A percentile compares a stretch with the other conserved stretches of the same genome.
phyloP scores from a whole-genome alignment of 352 stramenopile species.

The Aphanomyces cochlioides region DNA sequence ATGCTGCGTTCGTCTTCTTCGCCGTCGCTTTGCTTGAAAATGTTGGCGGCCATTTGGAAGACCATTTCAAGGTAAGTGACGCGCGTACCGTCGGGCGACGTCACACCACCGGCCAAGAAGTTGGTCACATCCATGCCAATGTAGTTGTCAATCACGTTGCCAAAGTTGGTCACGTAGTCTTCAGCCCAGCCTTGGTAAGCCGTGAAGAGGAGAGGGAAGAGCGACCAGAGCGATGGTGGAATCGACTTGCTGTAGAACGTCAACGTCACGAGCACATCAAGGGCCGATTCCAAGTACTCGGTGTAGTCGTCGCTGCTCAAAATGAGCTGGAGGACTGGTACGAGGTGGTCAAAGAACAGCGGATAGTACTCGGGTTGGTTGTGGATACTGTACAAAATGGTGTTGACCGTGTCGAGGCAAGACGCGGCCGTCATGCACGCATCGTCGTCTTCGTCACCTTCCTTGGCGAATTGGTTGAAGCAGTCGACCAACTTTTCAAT shows the following conservation, averaged over 20 bases:
- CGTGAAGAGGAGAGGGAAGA: constrained; percentile 95
- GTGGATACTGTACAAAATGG: constrained; percentile 80
- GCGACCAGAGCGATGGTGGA: constrained; percentile 89
- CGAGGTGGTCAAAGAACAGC: constrained; percentile 92
- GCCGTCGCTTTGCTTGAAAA: constrained; percentile 56
- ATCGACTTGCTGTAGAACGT: constrained; percentile 94
- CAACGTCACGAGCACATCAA: constrained; percentile 95
- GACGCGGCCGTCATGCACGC: constrained; percentile 93
- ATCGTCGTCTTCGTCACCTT: constrained; percentile 92
- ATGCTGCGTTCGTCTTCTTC: constrained; percentile 55
- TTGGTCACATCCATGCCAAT: constrained; percentile 80
- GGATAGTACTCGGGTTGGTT: constrained; percentile 75
- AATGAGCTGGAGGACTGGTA: constrained; percentile 94
- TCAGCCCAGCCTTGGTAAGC: constrained; percentile 95
- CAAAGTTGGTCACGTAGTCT: constrained; percentile 96
- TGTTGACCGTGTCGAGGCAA: constrained; percentile 83
- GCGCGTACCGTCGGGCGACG: constrained; percentile 42
- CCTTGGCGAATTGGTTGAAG: constrained; percentile 93
- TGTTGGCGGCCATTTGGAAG: constrained; percentile 70
- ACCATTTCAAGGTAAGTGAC: constrained; percentile 76
- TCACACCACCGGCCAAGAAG: constrained; percentile 49
- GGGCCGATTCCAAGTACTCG: constrained; percentile 95
- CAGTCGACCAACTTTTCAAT: constrained; percentile 92
- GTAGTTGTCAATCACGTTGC: constrained; percentile 95
- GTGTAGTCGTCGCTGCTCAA: constrained; percentile 94